Base-by-base conservation (phyloP, 345 rosid genomes). In the Citrus unshiu region DNA sequence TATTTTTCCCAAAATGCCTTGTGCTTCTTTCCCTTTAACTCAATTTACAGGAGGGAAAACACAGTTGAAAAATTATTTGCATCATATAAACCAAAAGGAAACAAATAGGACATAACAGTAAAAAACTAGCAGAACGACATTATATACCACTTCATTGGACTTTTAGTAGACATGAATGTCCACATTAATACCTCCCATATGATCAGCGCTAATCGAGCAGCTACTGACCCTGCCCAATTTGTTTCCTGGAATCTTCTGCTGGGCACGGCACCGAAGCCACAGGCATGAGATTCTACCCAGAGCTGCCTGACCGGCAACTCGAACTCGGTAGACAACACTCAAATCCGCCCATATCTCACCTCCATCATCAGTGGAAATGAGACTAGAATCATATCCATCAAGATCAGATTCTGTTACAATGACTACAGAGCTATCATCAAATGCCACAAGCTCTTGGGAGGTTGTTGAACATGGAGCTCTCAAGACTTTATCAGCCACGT, bases 391-490 rank as follows among this genome's bases (percentile, higher is more conserved):
- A 40, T 91, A 96, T 68, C 98, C 98, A 73, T 90, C 93, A 70
- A 94, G 86, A 84, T 97, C 99, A 4, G 97, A 83, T 76, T 91
- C 88, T 3, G 98, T 89, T 65, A 97, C 95, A 75, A 92, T 85
- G 32, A 97, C 98, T 43, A 92, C 83, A 0, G 98, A 90, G 58
- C 93, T 86, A 71, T 94, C 98, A 76, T 94, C 98, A 80, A 94
- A 97, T 70, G 91, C 76, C 74, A 90, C 85, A 56, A 82, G 73
- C 32, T 90, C 89, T 76, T 71, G 86, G n/a, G 86, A 63, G 59
- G 57, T 22, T 30, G 75, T 65, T 39, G 37, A 77, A 67, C 62
- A 34, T 25, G 77, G 83, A 72, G 77, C 83, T 77, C 78, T 84
- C 14, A 70, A n/a, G 27, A 84, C 46, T 32, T 82, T 43, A 81